Percentiles rank a stretch among this genome's conserved stretches.
These are phyloP conservation scores for Plasmodium coatneyi DNA, from an alignment of 169 alveolate genomes.

Conservation along the genomic window DNA sequence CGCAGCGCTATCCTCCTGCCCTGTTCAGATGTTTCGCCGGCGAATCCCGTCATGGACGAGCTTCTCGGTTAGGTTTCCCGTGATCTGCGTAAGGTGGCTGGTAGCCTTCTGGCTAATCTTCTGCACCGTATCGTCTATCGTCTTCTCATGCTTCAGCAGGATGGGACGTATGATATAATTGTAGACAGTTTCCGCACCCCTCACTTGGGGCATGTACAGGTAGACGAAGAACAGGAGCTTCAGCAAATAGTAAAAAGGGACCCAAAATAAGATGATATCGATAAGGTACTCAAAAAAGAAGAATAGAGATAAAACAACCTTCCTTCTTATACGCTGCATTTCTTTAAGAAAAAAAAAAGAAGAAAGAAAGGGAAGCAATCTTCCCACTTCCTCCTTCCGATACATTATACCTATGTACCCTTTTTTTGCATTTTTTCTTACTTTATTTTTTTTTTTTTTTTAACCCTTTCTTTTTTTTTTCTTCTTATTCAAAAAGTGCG, in stretches of 20 bases:
- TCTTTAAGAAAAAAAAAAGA: no score
- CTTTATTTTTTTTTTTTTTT: no score
- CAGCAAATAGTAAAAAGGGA: constrained; percentile 91
- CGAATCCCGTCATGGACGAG: constrained; percentile 44
- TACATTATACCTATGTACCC: no score
- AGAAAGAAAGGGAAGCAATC: no score
- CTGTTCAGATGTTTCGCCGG: constrained; percentile 16
- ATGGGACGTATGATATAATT: constrained; percentile 79
- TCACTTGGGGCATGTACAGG: constrained; percentile 86
- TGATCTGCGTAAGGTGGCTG: constrained; percentile 45
- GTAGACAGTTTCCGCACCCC: constrained; percentile 82
- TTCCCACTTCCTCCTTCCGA: no score
- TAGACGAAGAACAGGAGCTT: constrained; percentile 89
- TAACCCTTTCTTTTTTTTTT: no score
- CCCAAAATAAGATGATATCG: constrained; percentile 88
- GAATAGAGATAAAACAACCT: no score
- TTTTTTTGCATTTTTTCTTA: no score
- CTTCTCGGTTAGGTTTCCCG: constrained; percentile 52
- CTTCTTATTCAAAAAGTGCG: no score
- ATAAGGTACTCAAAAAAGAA: constrained; percentile 88
- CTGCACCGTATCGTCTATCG: constrained; percentile 78
- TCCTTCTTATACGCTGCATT: no score
- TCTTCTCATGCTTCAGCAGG: constrained; percentile 77
- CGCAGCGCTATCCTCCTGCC: background rate
- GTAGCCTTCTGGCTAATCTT: constrained; percentile 76